Evolutionary conservation across 108 stramenopile genomes (phyloP).

Genomic region (Cafeteria roenbergensis): DNA sequence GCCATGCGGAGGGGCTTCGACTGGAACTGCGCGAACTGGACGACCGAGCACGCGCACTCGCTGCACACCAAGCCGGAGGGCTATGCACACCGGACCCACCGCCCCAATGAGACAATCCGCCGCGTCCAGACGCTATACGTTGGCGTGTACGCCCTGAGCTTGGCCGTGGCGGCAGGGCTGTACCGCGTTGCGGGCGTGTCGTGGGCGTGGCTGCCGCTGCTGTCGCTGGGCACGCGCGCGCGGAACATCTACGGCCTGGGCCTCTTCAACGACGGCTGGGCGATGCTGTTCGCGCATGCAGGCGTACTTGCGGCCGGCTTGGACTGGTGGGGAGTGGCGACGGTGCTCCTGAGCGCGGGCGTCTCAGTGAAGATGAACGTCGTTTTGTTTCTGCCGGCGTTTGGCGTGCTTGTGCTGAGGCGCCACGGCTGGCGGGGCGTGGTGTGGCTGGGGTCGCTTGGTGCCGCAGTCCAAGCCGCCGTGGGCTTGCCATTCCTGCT

Average conservation of each 20-base stretch:
- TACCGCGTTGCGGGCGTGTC: not conserved
- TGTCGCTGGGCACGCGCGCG: conserved; percentile 66
- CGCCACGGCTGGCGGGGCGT: no score
- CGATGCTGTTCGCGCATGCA: conserved; percentile 60
- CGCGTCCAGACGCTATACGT: conserved; percentile 43
- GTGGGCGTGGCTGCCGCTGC: conserved; percentile 35
- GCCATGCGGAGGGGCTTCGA: conserved; percentile 26
- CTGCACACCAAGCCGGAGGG: no score
- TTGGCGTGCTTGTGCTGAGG: conserved; percentile 25
- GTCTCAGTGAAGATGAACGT: conserved; percentile 93
- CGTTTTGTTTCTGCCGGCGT: conserved; percentile 72
- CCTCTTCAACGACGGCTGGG: conserved; percentile 86
- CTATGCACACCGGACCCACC: not conserved
- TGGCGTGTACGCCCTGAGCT: conserved; percentile 43
- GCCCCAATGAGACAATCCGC: conserved; percentile 60
- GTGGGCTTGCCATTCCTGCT: conserved; percentile 76
- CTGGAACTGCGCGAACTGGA: conserved; percentile 2
- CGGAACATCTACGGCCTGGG: conserved; percentile 85
- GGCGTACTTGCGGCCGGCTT: no score
- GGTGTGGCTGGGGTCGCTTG: not conserved
- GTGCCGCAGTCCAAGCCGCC: conserved; percentile 54
- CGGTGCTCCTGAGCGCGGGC: conserved; percentile 66
- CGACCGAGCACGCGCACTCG: conserved; percentile 40
- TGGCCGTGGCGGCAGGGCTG: not conserved
- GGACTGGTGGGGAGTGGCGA: no score